Evolutionary conservation across 2,329 filamentous ascomycete genomes (phyloP).

Genomic region (Trichoderma sp.): DNA sequence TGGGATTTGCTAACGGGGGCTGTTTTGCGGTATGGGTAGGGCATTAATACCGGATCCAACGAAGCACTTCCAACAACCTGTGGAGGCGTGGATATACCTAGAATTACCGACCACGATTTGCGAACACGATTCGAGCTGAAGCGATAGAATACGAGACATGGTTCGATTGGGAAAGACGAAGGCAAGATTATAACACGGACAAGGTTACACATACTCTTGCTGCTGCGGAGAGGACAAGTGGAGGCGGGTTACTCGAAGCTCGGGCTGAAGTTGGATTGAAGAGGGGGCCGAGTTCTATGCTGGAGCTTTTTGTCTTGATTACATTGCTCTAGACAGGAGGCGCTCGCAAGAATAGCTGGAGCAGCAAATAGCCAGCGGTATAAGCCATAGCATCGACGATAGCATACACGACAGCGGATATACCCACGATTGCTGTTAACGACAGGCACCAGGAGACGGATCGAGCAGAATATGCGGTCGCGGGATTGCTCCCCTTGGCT

Average conservation of each 20-base stretch:
- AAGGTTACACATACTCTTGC: not conserved
- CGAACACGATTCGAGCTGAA: not conserved
- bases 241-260: not conserved
- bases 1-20: not conserved
- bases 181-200: not conserved
- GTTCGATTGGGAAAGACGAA: not conserved
- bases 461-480: constrained; percentile 18
- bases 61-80: not conserved
- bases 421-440: not conserved
- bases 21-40: not conserved
- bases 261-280: not conserved
- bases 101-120: not conserved
- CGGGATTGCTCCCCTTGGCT: not conserved
- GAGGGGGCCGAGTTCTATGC: not conserved
- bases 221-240: not conserved
- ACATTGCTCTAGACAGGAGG: not conserved
- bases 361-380: not conserved
- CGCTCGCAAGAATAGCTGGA: not conserved
- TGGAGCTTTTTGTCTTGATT: not conserved
- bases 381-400: not conserved
- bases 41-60: not conserved
- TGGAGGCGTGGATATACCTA: not conserved
- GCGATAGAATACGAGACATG: not conserved
- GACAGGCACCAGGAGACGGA: not conserved
- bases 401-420: not conserved